These are phyloP conservation scores for Calamus simplicifolius DNA, from an alignment of 176 grass and related monocot genomes.

Conservation along the genomic window DNA sequence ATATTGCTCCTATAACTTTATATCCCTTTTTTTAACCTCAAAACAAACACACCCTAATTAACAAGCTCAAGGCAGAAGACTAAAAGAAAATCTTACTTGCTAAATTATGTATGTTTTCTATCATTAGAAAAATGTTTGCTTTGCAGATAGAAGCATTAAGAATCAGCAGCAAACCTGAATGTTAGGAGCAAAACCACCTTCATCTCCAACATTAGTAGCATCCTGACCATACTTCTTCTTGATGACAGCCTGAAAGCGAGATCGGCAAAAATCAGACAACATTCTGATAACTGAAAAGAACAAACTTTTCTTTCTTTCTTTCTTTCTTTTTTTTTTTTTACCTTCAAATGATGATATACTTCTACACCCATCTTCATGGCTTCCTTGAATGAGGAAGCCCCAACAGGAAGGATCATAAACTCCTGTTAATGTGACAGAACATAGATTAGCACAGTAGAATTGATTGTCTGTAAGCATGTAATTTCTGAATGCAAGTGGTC, in stretches of 20 bases:
- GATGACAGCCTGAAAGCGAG: constrained; percentile 50
- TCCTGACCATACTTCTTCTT: constrained; percentile 99
- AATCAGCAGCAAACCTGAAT: constrained; percentile 51
- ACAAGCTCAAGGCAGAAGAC: too few relatives aligned
- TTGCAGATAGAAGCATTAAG: too few relatives aligned
- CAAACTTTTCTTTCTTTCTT: too few relatives aligned
- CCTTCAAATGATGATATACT: constrained; percentile 93
- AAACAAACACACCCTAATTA: too few relatives aligned
- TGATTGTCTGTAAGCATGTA: background rate
- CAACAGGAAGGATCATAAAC: constrained; percentile 94
- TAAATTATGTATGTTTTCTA: too few relatives aligned
- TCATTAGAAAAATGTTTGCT: background rate
- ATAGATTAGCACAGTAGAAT: constrained; percentile 3
- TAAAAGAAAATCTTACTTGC: background rate
- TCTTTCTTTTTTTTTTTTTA: constrained; percentile 11
- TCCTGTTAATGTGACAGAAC: constrained; percentile 33
- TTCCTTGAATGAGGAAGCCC: constrained; percentile 83
- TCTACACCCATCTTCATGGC: constrained; percentile 99
- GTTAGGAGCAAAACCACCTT: constrained; percentile 98
- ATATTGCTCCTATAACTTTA: too few relatives aligned
- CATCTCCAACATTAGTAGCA: constrained; percentile 95
- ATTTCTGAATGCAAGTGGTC: background rate
- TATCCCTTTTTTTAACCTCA: too few relatives aligned
- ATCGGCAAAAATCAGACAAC: background rate
- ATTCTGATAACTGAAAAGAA: too few relatives aligned